Percentiles rank a stretch among this genome's conserved stretches.
Evolutionary conservation across 495 filamentous ascomycete species (phyloP).

Genomic region (Penicillium bovifimosum): DNA sequence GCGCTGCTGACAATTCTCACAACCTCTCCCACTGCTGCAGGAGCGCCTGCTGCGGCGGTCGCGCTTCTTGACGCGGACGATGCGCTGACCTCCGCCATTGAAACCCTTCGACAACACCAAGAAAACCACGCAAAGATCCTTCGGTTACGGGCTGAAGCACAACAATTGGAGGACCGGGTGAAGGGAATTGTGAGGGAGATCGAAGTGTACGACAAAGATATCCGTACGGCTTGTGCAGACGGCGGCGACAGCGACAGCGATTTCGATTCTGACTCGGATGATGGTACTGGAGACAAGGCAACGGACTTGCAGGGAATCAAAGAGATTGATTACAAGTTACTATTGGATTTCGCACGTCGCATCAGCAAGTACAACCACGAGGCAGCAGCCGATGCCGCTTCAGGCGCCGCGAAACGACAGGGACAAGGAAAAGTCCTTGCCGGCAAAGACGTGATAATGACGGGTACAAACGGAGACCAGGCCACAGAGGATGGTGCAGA

Average conservation of each 20-base stretch:
- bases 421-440: conserved; percentile 7
- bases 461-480: conserved; percentile 24
- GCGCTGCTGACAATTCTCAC: conserved; percentile 38
- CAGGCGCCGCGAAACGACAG: conserved; percentile 18
- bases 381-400: conserved; percentile 42
- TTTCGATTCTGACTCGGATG: conserved; percentile 23
- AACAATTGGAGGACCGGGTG: conserved; percentile 35
- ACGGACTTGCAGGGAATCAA: conserved; percentile 12
- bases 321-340: conserved; percentile 41
- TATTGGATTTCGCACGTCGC: conserved; percentile 43
- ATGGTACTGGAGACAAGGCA: conserved; percentile 8
- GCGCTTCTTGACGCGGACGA: conserved; percentile 42
- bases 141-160: conserved; percentile 33
- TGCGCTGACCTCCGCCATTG: conserved; percentile 32
- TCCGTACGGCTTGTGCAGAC: conserved; percentile 29
- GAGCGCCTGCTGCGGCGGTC: conserved; percentile 36
- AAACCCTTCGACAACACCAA: conserved; percentile 40
- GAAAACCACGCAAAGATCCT: conserved; percentile 39
- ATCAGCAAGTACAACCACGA: conserved; percentile 47
- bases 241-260: conserved; percentile 28
- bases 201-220: conserved; percentile 36
- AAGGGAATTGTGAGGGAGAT: conserved; percentile 39
- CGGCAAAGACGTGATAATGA: conserved; percentile 29
- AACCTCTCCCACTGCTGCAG: conserved; percentile 38
- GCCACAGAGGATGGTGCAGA: conserved; percentile 21